A percentile compares a stretch with the other conserved stretches of the same genome.
These are phyloP conservation scores for Madurella fahalii DNA, from an alignment of 2,329 filamentous ascomycete species.

Conservation along the genomic window DNA sequence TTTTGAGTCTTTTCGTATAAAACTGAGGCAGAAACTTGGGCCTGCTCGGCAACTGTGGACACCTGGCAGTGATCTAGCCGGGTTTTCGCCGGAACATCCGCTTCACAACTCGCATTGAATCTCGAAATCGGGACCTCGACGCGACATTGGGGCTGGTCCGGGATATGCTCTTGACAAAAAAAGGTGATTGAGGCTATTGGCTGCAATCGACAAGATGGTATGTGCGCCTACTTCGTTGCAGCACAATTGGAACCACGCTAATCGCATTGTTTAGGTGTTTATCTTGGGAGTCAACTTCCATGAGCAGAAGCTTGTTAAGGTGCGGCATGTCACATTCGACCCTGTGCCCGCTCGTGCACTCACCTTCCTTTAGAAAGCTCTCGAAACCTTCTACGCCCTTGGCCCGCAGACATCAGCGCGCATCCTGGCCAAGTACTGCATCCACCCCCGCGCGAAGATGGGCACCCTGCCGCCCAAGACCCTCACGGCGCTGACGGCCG, in stretches of 20 bases:
- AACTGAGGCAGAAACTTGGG: not conserved
- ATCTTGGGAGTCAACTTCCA: slow-evolving; percentile 83
- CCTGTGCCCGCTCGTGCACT: not conserved
- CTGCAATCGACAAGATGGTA: slow-evolving; percentile 28
- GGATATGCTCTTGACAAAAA: slow-evolving; percentile 16
- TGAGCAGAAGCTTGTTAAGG: slow-evolving; percentile 78
- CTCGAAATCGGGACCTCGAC: slow-evolving; percentile 12
- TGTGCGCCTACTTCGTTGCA: not conserved
- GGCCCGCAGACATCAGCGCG: slow-evolving; percentile 65
- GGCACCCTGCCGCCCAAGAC: slow-evolving; percentile 71
- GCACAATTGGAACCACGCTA: not conserved
- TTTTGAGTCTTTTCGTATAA: too few species aligned
- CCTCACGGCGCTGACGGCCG: slow-evolving; percentile 75
- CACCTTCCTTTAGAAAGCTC: slow-evolving; percentile 52
- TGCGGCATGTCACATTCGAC: slow-evolving; percentile 38
- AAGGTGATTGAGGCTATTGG: slow-evolving; percentile 17
- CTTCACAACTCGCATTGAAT: slow-evolving; percentile 2
- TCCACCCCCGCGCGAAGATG: slow-evolving; percentile 78
- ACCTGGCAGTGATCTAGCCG: slow-evolving; percentile 1
- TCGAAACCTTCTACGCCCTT: slow-evolving; percentile 83
- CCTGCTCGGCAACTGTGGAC: slow-evolving; percentile 1
- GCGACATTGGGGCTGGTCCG: slow-evolving; percentile 7
- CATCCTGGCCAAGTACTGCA: slow-evolving; percentile 83
- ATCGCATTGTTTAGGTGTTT: slow-evolving; percentile 25
- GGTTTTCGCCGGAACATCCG: slow-evolving; percentile 18